These are phyloP conservation scores for Diaporthe velutina DNA, from an alignment of 2,329 filamentous ascomycete genomes.

Conservation along the genomic window DNA sequence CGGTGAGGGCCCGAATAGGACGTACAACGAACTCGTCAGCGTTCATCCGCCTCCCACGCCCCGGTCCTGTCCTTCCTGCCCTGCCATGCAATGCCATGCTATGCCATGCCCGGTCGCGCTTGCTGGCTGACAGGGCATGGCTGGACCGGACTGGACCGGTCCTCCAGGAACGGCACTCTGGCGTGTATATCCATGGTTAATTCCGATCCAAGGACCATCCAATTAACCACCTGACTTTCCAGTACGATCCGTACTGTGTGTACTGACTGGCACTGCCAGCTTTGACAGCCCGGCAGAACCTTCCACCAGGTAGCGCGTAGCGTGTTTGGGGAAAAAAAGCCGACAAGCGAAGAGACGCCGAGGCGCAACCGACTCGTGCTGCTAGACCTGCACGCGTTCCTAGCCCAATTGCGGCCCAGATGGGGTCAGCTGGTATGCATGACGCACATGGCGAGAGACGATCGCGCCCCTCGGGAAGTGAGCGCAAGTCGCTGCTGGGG, in stretches of 20 bases:
- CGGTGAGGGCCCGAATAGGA: constrained; percentile 23
- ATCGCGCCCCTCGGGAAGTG: constrained; percentile 11
- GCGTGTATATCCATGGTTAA: neutral
- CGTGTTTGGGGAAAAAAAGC: constrained; percentile 13
- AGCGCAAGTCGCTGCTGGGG: constrained; percentile 3
- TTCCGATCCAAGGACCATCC: neutral
- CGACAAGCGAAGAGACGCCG: constrained; percentile 27
- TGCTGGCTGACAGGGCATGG: constrained; percentile 8
- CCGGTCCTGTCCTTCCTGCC: constrained; percentile 7
- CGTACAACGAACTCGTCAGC: constrained; percentile 31
- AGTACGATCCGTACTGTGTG: neutral
- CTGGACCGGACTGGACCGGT: constrained; percentile 11
- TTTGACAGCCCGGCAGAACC: neutral
- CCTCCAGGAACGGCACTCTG: constrained; percentile 21
- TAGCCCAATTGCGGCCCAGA: constrained; percentile 21
- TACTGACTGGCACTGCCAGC: constrained; percentile 3
- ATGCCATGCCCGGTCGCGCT: constrained; percentile 9
- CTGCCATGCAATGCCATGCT: neutral
- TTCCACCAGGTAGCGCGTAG: constrained; percentile 3
- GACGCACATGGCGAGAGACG: constrained; percentile 33
- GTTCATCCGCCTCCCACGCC: constrained; percentile 1
- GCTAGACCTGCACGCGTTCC: neutral
- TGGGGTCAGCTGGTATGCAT: constrained; percentile 30
- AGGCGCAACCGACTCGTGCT: constrained; percentile 25
- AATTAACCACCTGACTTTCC: neutral